Percentiles rank a stretch among this genome's conserved stretches.
Conservation (phyloP, 2,329 filamentous ascomycete species). For the Cryphonectria nitschkei region DNA sequence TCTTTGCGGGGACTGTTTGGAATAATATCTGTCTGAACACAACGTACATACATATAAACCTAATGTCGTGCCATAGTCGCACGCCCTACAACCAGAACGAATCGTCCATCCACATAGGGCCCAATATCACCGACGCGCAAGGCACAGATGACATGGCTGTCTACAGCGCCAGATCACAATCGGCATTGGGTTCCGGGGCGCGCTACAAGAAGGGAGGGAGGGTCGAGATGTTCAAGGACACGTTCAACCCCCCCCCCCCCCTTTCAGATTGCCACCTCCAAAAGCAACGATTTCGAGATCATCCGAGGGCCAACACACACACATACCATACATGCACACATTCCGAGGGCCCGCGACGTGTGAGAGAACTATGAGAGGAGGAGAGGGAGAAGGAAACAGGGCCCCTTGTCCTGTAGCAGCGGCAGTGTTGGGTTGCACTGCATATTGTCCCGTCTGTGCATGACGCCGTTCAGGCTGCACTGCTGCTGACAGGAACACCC, state of each 20-base stretch:
- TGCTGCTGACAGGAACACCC: neutral
- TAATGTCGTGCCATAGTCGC: neutral
- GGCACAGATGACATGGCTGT: neutral
- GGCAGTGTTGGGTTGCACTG: slow-evolving; percentile 3
- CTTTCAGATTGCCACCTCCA: neutral
- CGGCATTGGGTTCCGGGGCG: neutral
- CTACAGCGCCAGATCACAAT: neutral
- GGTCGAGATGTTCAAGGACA: slow-evolving; percentile 18
- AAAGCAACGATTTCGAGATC: neutral
- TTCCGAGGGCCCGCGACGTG: neutral
- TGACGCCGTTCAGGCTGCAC: neutral
- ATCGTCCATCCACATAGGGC: neutral
- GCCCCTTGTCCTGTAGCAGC: neutral
- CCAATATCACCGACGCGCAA: neutral
- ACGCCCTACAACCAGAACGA: neutral
- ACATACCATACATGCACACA: neutral
- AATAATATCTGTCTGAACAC: neutral
- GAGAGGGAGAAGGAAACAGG: neutral
- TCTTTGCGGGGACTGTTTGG: neutral
- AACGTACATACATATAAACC: neutral
- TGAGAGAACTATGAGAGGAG: neutral
- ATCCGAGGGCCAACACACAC: neutral
- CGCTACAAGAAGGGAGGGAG: neutral
- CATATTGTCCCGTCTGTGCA: slow-evolving; percentile 3
- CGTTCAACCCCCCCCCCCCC: neutral